These are phyloP conservation scores for Bodo saltans DNA, from an alignment of 78 protist species.

Conservation along the genomic window DNA sequence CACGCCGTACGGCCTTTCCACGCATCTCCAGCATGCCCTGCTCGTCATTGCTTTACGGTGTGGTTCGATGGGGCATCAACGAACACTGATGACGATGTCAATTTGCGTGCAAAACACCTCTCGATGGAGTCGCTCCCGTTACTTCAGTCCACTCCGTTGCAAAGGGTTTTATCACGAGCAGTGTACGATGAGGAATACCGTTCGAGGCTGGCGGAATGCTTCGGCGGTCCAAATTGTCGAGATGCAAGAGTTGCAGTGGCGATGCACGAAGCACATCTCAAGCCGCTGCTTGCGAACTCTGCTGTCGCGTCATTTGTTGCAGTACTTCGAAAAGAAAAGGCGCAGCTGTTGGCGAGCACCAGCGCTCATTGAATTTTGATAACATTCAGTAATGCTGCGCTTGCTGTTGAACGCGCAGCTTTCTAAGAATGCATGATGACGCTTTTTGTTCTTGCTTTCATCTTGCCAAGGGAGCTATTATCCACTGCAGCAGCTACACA, in stretches of 20 bases:
- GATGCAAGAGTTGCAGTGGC: neutral
- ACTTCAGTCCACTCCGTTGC: neutral
- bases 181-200: constrained; percentile 17
- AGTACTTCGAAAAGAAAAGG: neutral
- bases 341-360: too few relatives aligned
- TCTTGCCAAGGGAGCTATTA: too few relatives aligned
- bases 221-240: too few relatives aligned
- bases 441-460: too few relatives aligned
- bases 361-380: too few relatives aligned
- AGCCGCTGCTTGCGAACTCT: neutral
- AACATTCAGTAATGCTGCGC: too few relatives aligned
- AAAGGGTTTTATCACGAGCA: constrained; percentile 1
- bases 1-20: too few relatives aligned
- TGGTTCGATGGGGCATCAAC: neutral
- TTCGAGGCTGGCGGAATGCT: neutral
- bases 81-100: neutral
- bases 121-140: neutral
- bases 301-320: neutral
- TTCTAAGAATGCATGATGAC: too few relatives aligned
- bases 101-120: neutral
- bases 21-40: neutral
- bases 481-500: too few relatives aligned
- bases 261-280: neutral
- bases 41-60: constrained; percentile 20
- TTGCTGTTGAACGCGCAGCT: too few relatives aligned